A percentile compares a stretch with the other conserved stretches of the same genome.
These are phyloP conservation scores for Keithomyces neogunnii DNA, from an alignment of 2,329 filamentous ascomycete species.

Conservation along the genomic window DNA sequence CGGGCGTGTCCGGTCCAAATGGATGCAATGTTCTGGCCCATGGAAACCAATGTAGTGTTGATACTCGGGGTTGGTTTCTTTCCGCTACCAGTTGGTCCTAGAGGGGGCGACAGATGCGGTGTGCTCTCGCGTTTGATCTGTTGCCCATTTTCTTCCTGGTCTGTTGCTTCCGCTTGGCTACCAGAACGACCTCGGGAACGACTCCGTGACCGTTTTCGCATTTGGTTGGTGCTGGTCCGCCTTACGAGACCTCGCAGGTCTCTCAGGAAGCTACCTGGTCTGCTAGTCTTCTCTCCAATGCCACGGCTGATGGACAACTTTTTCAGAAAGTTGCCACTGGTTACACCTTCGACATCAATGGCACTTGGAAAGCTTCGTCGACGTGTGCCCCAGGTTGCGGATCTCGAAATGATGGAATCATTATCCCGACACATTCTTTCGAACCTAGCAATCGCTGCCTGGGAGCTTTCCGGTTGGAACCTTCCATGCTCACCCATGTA, in stretches of 20 bases:
- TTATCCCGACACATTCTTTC: constrained; percentile 45
- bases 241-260: constrained; percentile 42
- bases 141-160: constrained; percentile 14
- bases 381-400: constrained; percentile 63
- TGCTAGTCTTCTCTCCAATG: constrained; percentile 27
- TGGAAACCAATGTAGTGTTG: constrained; percentile 48
- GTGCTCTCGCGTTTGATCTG: constrained; percentile 35
- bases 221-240: constrained; percentile 35
- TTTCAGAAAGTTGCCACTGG: constrained; percentile 54
- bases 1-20: constrained; percentile 49
- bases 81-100: constrained; percentile 42
- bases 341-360: constrained; percentile 42
- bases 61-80: constrained; percentile 47
- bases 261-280: constrained; percentile 40
- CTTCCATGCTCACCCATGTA: constrained; percentile 18
- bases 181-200: constrained; percentile 7
- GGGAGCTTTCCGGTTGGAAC: constrained; percentile 41
- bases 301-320: constrained; percentile 47
- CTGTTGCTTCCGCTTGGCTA: constrained; percentile 22
- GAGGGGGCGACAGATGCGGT: constrained; percentile 38
- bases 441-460: constrained; percentile 45
- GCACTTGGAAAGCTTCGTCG: constrained; percentile 55
- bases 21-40: constrained; percentile 45
- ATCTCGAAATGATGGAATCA: constrained; percentile 50
- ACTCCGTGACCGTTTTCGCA: constrained; percentile 39